Percentiles rank a stretch among this genome's conserved stretches.
Evolutionary conservation across 2,329 filamentous ascomycete species (phyloP).

Genomic region (Dryadomyces sulphureus): DNA sequence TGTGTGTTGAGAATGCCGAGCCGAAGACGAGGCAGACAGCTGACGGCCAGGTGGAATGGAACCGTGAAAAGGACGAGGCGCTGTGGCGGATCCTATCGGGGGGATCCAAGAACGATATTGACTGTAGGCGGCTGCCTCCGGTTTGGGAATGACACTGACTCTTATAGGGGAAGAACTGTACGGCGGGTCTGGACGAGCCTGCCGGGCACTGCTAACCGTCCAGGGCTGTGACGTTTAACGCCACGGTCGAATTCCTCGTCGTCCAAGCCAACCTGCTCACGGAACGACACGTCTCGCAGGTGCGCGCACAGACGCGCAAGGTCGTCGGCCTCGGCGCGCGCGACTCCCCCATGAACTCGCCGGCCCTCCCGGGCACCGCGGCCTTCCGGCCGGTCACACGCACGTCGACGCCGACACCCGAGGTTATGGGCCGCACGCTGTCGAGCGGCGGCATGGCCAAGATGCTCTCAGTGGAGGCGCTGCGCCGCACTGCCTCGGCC

Average conservation of each 20-base stretch:
- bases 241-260: constrained; percentile 75
- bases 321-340: constrained; percentile 40
- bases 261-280: constrained; percentile 92
- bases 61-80: constrained; percentile 68
- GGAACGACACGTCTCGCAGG: constrained; percentile 77
- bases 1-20: constrained; percentile 34
- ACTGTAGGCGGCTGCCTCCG: constrained; percentile 45
- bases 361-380: constrained; percentile 14
- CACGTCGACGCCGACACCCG: constrained; percentile 17
- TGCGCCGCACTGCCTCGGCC: constrained; percentile 36
- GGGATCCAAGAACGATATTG: constrained; percentile 66
- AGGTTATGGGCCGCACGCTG: constrained; percentile 34
- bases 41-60: constrained; percentile 64
- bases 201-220: neutral
- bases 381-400: neutral
- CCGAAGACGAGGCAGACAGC: neutral
- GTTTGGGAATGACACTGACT: too few species aligned
- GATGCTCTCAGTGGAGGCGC: constrained; percentile 22
- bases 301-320: constrained; percentile 78
- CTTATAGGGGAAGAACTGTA: constrained; percentile 64
- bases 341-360: constrained; percentile 40
- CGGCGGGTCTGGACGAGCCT: neutral
- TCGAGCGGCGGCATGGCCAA: constrained; percentile 20
- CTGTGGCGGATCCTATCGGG: constrained; percentile 84
- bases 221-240: constrained; percentile 64